Evolutionary conservation across 2,329 filamentous ascomycete genomes (phyloP).

Genomic region (Mycogone perniciosa): DNA sequence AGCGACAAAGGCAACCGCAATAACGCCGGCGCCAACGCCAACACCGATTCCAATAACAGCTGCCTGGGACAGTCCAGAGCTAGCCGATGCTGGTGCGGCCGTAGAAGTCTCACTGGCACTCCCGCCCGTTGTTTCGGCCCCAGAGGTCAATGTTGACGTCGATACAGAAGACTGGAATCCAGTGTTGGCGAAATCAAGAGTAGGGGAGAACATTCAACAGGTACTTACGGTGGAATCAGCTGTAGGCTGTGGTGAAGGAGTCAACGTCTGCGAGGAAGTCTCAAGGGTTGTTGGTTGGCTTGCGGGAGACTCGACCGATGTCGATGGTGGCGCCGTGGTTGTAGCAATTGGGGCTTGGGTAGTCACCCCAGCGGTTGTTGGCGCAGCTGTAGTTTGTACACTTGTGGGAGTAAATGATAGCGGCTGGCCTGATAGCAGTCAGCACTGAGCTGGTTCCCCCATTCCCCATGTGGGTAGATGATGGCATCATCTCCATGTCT

Average conservation of each 20-base stretch:
- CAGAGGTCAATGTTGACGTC: not conserved
- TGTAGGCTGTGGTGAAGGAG: constrained; percentile 7
- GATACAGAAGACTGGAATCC: not conserved
- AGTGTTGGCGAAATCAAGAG: not conserved
- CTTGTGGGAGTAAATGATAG: constrained; percentile 7
- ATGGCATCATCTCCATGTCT: not conserved
- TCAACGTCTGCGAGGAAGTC: constrained; percentile 7
- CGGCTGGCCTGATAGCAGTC: constrained; percentile 1
- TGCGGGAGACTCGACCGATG: constrained; percentile 1
- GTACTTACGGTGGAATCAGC: constrained; percentile 1
- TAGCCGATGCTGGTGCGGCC: constrained; percentile 3
- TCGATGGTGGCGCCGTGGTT: not conserved
- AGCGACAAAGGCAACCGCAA: constrained; percentile 34
- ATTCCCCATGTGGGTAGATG: not conserved
- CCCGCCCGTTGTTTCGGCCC: not conserved
- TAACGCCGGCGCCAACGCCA: constrained; percentile 36
- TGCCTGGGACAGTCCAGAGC: constrained; percentile 32
- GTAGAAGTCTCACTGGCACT: constrained; percentile 12
- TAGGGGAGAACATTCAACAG: not conserved
- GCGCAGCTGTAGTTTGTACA: not conserved
- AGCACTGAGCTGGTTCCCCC: not conserved
- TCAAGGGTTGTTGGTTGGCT: constrained; percentile 1
- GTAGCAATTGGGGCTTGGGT: not conserved
- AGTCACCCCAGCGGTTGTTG: constrained; percentile 2
- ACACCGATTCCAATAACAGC: constrained; percentile 46